These are phyloP conservation scores for Funneliformis geosporum DNA, from an alignment of 192 early-diverging fungal genomes.

Conservation along the genomic window DNA sequence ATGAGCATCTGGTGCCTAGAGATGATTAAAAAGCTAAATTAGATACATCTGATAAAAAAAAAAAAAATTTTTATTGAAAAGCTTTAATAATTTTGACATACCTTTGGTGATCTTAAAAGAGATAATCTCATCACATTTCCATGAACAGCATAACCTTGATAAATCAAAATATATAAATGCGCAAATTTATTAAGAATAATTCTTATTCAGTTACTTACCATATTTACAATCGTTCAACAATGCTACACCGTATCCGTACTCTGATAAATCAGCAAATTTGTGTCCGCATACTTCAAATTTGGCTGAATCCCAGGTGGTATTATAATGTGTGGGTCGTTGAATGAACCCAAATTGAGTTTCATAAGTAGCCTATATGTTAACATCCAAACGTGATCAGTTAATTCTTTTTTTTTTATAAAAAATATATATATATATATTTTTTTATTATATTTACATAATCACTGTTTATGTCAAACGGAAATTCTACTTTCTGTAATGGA, in stretches of 20 bases:
- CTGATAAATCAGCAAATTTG: constrained; percentile 95
- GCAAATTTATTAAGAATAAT: background rate
- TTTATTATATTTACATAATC: constrained; percentile 59
- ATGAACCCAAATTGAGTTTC: constrained; percentile 94
- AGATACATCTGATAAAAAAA: background rate
- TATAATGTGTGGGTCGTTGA: constrained; percentile 93
- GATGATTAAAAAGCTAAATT: background rate
- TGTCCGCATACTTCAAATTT: constrained; percentile 98
- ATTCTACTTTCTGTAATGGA: constrained; percentile 80
- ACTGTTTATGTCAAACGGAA: constrained; percentile 80
- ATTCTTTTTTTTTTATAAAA: background rate
- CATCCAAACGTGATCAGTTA: background rate
- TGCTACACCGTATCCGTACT: constrained; percentile 93
- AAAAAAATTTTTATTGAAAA: background rate
- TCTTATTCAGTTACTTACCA: constrained; percentile 40
- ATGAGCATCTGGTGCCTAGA: constrained; percentile 58
- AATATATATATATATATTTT: too few relatives aligned
- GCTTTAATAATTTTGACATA: background rate
- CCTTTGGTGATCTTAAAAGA: constrained; percentile 87
- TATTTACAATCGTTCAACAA: constrained; percentile 97
- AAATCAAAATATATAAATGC: background rate
- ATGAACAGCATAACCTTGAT: constrained; percentile 71
- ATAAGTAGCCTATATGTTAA: constrained; percentile 70
- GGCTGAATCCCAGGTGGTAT: constrained; percentile 89
- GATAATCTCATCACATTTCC: constrained; percentile 81